Conservation (phyloP, 768 basidiomycete genomes). For the Trametes elegans region DNA sequence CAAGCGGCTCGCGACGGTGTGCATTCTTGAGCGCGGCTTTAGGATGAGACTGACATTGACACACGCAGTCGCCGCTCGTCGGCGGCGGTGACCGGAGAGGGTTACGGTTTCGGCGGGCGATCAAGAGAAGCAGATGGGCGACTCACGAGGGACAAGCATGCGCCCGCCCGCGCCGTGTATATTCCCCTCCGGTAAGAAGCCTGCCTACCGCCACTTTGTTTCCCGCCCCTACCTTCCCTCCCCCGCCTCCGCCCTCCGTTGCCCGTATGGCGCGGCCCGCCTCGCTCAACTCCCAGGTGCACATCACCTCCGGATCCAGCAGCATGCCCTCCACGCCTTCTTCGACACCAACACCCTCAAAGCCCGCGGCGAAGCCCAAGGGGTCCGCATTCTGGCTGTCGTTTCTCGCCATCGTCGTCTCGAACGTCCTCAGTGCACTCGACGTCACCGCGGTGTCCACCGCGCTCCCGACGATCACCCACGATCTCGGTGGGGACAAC, state of each 20-base stretch:
- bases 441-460: slow-evolving; percentile 12
- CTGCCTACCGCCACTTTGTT: too few relatives aligned
- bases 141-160: too few relatives aligned
- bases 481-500: slow-evolving; percentile 18
- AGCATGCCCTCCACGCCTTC: neutral
- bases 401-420: slow-evolving; percentile 9
- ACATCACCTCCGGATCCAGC: too few relatives aligned
- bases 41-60: too few relatives aligned
- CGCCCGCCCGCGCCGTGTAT: neutral
- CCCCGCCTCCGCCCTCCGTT: neutral
- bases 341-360: neutral
- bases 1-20: too few relatives aligned
- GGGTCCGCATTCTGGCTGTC: slow-evolving; percentile 10
- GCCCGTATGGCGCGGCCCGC: neutral
- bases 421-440: slow-evolving; percentile 15
- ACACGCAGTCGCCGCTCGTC: too few relatives aligned
- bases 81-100: neutral
- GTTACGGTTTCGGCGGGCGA: neutral
- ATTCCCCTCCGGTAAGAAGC: too few relatives aligned
- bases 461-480: slow-evolving; percentile 8
- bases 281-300: neutral
- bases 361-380: neutral
- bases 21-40: too few relatives aligned
- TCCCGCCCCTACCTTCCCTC: neutral
- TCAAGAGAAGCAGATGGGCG: slow-evolving; percentile 5